Evolutionary conservation across 371 early-diverging fungal genomes (phyloP).

Genomic region (Rhizopus stolonifer): DNA sequence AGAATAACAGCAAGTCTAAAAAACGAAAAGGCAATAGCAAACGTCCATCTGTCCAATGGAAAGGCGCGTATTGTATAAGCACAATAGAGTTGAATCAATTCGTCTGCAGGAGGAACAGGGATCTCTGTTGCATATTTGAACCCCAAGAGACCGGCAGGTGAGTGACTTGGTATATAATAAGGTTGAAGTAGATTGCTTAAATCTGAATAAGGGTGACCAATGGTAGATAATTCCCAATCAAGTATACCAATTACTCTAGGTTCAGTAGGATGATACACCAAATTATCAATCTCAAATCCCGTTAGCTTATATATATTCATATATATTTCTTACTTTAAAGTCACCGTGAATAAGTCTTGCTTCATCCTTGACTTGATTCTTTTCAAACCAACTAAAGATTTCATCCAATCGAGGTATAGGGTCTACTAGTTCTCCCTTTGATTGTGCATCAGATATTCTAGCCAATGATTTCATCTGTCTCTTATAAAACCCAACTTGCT

Average conservation of each 20-base stretch:
- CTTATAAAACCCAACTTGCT: slow-evolving; percentile 68
- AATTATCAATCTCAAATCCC: slow-evolving; percentile 14
- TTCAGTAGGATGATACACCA: slow-evolving; percentile 74
- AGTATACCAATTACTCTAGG: slow-evolving; percentile 86
- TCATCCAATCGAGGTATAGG: slow-evolving; percentile 67
- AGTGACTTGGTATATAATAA: slow-evolving; percentile 48
- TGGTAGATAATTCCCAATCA: slow-evolving; percentile 94
- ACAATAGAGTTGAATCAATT: slow-evolving; percentile 69
- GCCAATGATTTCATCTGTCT: slow-evolving; percentile 77
- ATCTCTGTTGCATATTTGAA: slow-evolving; percentile 42
- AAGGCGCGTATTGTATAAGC: slow-evolving; percentile 46
- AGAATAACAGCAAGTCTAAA: slow-evolving; percentile 77
- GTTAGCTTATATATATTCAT: background rate
- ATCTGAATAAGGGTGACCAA: slow-evolving; percentile 93
- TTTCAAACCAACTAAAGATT: slow-evolving; percentile 73
- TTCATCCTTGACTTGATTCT: slow-evolving; percentile 67
- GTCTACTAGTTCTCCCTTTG: slow-evolving; percentile 61
- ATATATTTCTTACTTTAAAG: slow-evolving; percentile 54
- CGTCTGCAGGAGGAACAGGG: slow-evolving; percentile 63
- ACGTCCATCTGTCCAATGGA: slow-evolving; percentile 70
- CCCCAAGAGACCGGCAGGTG: slow-evolving; percentile 26
- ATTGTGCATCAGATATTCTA: slow-evolving; percentile 73
- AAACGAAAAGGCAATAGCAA: slow-evolving; percentile 46
- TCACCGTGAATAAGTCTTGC: slow-evolving; percentile 90
- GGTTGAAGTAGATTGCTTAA: slow-evolving; percentile 84